phyloP scores from a whole-genome alignment of 345 rosid species.

The Citrus unshiu region DNA sequence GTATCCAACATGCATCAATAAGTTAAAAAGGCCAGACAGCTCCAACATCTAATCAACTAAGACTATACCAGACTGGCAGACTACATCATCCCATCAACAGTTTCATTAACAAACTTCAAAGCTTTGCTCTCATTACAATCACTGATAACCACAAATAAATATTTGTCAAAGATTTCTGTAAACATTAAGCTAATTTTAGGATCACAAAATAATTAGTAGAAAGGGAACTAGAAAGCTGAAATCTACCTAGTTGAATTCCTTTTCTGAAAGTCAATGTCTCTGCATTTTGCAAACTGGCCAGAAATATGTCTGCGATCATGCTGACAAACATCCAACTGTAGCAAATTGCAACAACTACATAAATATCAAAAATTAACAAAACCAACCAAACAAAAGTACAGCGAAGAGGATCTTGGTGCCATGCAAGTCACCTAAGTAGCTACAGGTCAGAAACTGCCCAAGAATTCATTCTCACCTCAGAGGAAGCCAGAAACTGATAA shows the following conservation, averaged over 20 bases:
- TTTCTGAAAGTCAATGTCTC: constrained; percentile 29
- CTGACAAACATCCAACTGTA: constrained; percentile 62
- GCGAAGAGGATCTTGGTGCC: neutral
- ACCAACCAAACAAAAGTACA: neutral
- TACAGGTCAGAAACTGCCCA: constrained; percentile 3
- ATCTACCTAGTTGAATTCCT: constrained; percentile 34
- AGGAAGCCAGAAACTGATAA: constrained; percentile 73
- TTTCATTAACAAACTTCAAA: neutral
- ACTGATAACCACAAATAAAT: neutral
- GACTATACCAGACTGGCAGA: neutral
- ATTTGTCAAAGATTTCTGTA: neutral
- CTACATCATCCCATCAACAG: neutral
- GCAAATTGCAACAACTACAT: constrained; percentile 15
- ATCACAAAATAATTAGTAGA: neutral
- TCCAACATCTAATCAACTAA: neutral
- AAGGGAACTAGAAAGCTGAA: neutral
- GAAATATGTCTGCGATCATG: constrained; percentile 69
- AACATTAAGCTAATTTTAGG: neutral
- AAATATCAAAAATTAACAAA: neutral
- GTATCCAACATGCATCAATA: constrained; percentile 12
- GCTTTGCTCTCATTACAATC: neutral
- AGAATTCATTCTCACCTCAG: constrained; percentile 59
- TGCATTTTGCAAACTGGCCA: constrained; percentile 47
- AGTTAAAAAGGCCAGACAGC: constrained; percentile 5
- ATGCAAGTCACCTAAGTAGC: neutral